Conservation (phyloP, 768 basidiomycete genomes). For the Fibroporia radiculosa region DNA sequence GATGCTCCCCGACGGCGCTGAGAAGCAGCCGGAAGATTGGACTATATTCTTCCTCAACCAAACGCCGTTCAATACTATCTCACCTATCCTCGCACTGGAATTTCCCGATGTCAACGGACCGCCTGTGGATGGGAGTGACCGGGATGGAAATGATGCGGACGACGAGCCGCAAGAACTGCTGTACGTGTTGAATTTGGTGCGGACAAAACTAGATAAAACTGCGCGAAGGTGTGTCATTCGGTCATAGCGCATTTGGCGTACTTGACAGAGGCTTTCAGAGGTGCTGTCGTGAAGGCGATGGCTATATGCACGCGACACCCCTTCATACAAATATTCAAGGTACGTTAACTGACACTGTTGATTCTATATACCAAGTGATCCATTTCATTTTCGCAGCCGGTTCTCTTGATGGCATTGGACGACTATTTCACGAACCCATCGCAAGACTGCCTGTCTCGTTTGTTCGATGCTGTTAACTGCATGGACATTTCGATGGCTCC, state of each 20-base stretch:
- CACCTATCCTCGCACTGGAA: conserved; percentile 71
- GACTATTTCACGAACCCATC: conserved; percentile 90
- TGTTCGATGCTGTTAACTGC: conserved; percentile 90
- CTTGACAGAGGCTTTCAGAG: conserved; percentile 38
- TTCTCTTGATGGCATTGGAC: conserved; percentile 88
- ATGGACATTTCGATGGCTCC: conserved; percentile 84
- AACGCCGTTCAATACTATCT: conserved; percentile 80
- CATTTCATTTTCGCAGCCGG: conserved; percentile 48
- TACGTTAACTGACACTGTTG: conserved; percentile 17
- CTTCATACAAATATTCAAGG: conserved; percentile 95
- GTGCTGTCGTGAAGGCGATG: conserved; percentile 89
- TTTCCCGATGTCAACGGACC: conserved; percentile 27
- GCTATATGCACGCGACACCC: conserved; percentile 91
- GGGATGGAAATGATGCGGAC: conserved; percentile 18
- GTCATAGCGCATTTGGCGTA: not conserved
- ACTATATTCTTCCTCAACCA: conserved; percentile 98
- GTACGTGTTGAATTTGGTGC: conserved; percentile 85
- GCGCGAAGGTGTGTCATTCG: conserved; percentile 52
- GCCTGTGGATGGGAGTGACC: conserved; percentile 9
- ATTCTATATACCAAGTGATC: too few species aligned
- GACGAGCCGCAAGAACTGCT: conserved; percentile 43
- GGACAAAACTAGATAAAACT: conserved; percentile 85
- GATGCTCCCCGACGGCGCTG: conserved; percentile 98
- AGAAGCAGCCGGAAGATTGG: conserved; percentile 93
- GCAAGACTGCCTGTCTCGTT: conserved; percentile 79